Evolutionary conservation across 179 eudicot species (phyloP), one percentile per base, ranked within the genome.

Genomic region (Spergularia azorica): DNA sequence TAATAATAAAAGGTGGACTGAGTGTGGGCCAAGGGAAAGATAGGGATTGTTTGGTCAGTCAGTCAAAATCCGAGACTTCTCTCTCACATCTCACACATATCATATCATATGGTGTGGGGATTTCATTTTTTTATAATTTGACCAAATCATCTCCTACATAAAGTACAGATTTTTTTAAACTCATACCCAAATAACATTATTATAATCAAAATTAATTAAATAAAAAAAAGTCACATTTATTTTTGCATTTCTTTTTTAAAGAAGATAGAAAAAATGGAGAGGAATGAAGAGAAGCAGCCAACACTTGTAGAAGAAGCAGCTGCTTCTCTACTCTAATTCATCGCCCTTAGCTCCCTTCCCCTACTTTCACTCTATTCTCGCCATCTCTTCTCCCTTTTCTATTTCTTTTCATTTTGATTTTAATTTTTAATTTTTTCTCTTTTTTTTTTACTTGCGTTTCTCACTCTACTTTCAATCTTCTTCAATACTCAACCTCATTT

Each of bases 401-500:
- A 43, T 20, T 20, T 60, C 50, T 59, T 70, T 48, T 17, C 20
- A 5, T 3, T 39, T 54, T 21, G 2, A 43, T 12, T 14, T 68
- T 20, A 9, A 6, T 48, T 16, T 51, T 14, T 56, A 7, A 4
- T 13, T 63, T 13, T 63, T 13, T 39, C 65, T 75, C 65, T 55
- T 62, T 5, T 54, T 43, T 18, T 18, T 16, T 21, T 38, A 38
- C 50, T 18, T 52, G 16, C 26, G 50, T 76, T 67, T 74, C 32
- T 76, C 72, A 10, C 41, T 76, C 74, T 51, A 68, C 72, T 68
- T 68, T 70, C 56, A 38, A 32, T 67, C 56, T n/a, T 67, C 36
- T 20, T 70, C 13, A 43, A 20, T 52, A 70, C 61, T 52, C 46
- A 70, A 70, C 20, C 56, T 67, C 32, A 67, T 48, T 67, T 17